Evolutionary conservation across 1,284 basidiomycete species (phyloP), one percentile per base, ranked within the genome.

Genomic region (Papiliotrema laurentii): DNA sequence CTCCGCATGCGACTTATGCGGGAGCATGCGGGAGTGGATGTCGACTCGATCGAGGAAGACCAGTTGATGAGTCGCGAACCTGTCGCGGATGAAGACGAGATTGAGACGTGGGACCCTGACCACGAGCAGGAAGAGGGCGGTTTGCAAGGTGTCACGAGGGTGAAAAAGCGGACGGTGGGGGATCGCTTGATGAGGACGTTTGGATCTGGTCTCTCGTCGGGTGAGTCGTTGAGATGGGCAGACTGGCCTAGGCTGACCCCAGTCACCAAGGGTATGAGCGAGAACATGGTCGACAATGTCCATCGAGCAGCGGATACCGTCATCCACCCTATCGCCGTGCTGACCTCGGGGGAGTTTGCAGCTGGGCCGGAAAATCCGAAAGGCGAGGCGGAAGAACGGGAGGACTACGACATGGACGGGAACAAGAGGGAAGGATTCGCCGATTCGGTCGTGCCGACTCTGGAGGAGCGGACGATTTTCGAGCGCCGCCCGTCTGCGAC

Each of bases 11-110:
- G 93, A 7, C 78, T 98, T 43, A 99, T 99, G 94, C 81, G 89
- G 47, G 94, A 99, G 70, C 94, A 99, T 69, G 77, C 94, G 48
- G 94, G 94, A 3, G 80, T 97, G 48, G 92, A 98, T 68, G 92
- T 97, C 22, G 94, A 99, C 67, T 81, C 83, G 7, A 78, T 97
- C 60, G 84, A 86, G 51, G 85, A 90, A 57, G 86, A 87, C 55
- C 84, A 78, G 47, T 71, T 86, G 19, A 82, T 83, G 78, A 74
- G 77, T 0, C 73, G 77, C 14, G 78, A 83, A 10, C 81, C 84
- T 2, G 70, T 78, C 2, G 77, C 79, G 47, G 69, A 76, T 1
- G 79, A 81, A 36, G 69, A 81, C 56, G 78, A 81, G 31, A 77
- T 83, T 55, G 78, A 83, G 38, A 74, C 77, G 22, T 91, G 88